These are phyloP conservation scores for Trypanosoma caninum DNA, from an alignment of 208 protist species.

Conservation along the genomic window DNA sequence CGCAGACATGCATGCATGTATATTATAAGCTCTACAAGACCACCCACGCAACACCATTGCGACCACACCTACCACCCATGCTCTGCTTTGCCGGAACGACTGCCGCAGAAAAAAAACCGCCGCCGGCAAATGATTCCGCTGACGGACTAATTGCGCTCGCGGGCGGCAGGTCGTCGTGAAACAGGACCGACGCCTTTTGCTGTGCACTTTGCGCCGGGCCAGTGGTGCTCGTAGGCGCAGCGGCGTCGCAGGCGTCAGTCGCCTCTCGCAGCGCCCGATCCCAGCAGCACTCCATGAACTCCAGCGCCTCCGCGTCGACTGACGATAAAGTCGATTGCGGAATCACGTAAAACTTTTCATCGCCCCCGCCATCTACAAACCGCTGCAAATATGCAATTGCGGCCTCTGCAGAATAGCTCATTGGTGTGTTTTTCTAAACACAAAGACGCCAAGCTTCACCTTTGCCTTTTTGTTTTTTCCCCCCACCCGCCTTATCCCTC, in stretches of 20 bases:
- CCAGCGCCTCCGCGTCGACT: background rate
- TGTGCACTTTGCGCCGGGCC: too few species aligned
- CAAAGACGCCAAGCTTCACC: background rate
- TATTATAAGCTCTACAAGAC: too few species aligned
- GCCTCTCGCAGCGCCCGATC: background rate
- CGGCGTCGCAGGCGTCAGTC: background rate
- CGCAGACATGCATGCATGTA: too few species aligned
- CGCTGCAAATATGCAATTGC: conserved; percentile 18
- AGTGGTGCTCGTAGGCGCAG: background rate
- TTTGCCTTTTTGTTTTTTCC: background rate
- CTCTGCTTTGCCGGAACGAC: conserved; percentile 31
- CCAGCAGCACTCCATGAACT: conserved; percentile 21
- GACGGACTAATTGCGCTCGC: background rate
- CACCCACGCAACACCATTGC: conserved; percentile 51
- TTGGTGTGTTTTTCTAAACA: too few species aligned
- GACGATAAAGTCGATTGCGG: background rate
- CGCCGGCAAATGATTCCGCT: background rate
- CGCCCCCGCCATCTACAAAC: conserved; percentile 3
- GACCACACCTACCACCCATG: conserved; percentile 17
- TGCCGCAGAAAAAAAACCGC: conserved; percentile 20
- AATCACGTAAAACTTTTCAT: conserved; percentile 12
- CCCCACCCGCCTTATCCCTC: background rate
- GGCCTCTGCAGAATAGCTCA: conserved; percentile 11
- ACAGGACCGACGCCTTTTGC: conserved; percentile 1
- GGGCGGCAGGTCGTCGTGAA: background rate